Conservation (phyloP, 352 stramenopile genomes). For the Pythium sukuiense region DNA sequence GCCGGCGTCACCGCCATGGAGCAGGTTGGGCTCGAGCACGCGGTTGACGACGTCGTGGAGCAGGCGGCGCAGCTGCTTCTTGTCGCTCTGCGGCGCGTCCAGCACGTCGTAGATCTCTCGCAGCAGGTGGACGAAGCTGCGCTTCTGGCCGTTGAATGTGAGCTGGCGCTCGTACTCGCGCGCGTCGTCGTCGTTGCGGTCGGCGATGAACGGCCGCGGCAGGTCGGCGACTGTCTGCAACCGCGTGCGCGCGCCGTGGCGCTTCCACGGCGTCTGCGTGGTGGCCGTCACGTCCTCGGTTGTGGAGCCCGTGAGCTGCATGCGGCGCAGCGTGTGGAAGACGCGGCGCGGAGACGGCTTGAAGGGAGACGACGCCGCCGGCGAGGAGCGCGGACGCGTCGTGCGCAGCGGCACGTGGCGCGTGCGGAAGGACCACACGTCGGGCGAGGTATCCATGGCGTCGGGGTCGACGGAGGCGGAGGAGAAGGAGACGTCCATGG, state of each 20-base stretch:
- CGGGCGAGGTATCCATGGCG: not conserved
- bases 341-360: constrained; percentile 27
- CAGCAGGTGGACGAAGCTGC: constrained; percentile 53
- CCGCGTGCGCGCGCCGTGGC: constrained; percentile 31
- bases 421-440: not conserved
- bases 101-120: constrained; percentile 71
- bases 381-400: not conserved
- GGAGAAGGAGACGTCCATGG: not conserved
- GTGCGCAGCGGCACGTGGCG: constrained; percentile 8
- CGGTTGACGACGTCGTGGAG: constrained; percentile 75
- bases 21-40: constrained; percentile 63
- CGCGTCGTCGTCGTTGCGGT: constrained; percentile 45
- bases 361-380: not conserved
- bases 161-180: constrained; percentile 45
- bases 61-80: constrained; percentile 55
- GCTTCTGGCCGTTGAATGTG: constrained; percentile 49
- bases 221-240: constrained; percentile 63
- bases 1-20: constrained; percentile 33
- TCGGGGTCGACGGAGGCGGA: not conserved
- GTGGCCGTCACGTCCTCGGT: constrained; percentile 7
- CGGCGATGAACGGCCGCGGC: constrained; percentile 41
- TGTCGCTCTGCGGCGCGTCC: constrained; percentile 43
- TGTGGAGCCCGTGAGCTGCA: constrained; percentile 62
- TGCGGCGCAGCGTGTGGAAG: constrained; percentile 54
- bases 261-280: constrained; percentile 37